Base-by-base conservation (phyloP, 1,139 yeast genomes). In the Taphrina pruni region DNA sequence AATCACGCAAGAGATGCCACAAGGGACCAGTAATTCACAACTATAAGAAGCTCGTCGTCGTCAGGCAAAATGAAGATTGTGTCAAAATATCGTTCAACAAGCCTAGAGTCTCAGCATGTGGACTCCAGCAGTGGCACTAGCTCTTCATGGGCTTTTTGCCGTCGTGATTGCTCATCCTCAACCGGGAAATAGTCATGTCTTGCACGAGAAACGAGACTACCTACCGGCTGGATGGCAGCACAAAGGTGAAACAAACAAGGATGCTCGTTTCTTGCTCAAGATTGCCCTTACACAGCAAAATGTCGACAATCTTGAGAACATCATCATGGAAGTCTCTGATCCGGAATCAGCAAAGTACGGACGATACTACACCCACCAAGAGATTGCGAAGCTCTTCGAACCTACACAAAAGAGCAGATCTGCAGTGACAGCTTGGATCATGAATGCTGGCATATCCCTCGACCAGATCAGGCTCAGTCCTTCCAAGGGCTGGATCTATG, bases 341-440 rank as follows among this genome's bases (percentile, higher is more conserved):
- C 66, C 66, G 7, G 39, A 21, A 1, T 43, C 56, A 9, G 35
- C 43, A 8, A 45, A 32, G 32, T 62, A 62, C 43, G 58, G 66
- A 7, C 39, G 51, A 32, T 43, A 52, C 60, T 51, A 39, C 11
- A 39, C 60, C 6, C 51, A 51, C 21, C 38, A 38, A n/a, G 52
- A 62, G 17, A 43, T 62, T 26, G 32, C 46, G 17, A 45, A 39
- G 36, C 52, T 51, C 52, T 39, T 55, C 52, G 60, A 43, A 26
- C 66, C 66, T n/a, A 14, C 52, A 9, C 43, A 39, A 6, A 43
- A 39, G 20, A 35, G 58, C 21, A 20, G 39, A n/a, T 9, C 11
- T 9, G 21, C 51, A 6, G 60, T 62, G 41, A 51, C 39, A 6
- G 8, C 38, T n/a, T 62, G 66, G 66, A 60, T 62, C 14, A 41